phyloP scores from a whole-genome alignment of 768 basidiomycete genomes.

The Cystofilobasidium macerans region DNA sequence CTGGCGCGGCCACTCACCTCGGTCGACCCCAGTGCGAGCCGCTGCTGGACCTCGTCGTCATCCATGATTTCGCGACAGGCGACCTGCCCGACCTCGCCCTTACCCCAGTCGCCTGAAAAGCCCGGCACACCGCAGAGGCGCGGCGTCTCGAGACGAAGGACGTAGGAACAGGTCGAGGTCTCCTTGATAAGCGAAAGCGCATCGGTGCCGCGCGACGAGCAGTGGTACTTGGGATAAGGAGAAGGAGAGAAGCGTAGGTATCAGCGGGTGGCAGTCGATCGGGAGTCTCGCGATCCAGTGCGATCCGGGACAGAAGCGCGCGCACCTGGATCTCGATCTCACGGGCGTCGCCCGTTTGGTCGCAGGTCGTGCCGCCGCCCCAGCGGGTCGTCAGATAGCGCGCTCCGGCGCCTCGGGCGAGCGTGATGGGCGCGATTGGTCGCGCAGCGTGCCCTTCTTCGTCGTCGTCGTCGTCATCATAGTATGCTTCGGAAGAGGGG shows the following conservation, averaged over 20 bases:
- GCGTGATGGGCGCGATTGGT: slow-evolving; percentile 32
- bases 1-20: no score
- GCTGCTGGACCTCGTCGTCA: not conserved
- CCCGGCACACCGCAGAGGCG: slow-evolving; percentile 86
- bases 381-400: slow-evolving; percentile 86
- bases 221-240: slow-evolving; percentile 59
- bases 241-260: not conserved
- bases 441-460: slow-evolving; percentile 46
- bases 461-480: not conserved
- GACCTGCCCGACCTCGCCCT: slow-evolving; percentile 54
- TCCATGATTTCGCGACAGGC: slow-evolving; percentile 65
- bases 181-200: slow-evolving; percentile 84
- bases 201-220: slow-evolving; percentile 87
- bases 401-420: slow-evolving; percentile 65
- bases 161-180: slow-evolving; percentile 78
- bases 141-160: slow-evolving; percentile 87
- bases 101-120: slow-evolving; percentile 64
- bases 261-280: slow-evolving; percentile 14
- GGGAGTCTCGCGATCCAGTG: slow-evolving; percentile 2
- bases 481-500: not conserved
- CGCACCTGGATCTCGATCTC: slow-evolving; percentile 90
- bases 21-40: no score
- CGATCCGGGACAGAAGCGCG: slow-evolving; percentile 10
- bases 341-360: slow-evolving; percentile 75
- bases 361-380: slow-evolving; percentile 83